These are phyloP conservation scores for Fusarium hostae DNA, from an alignment of 2,329 filamentous ascomycete genomes.

Conservation along the genomic window DNA sequence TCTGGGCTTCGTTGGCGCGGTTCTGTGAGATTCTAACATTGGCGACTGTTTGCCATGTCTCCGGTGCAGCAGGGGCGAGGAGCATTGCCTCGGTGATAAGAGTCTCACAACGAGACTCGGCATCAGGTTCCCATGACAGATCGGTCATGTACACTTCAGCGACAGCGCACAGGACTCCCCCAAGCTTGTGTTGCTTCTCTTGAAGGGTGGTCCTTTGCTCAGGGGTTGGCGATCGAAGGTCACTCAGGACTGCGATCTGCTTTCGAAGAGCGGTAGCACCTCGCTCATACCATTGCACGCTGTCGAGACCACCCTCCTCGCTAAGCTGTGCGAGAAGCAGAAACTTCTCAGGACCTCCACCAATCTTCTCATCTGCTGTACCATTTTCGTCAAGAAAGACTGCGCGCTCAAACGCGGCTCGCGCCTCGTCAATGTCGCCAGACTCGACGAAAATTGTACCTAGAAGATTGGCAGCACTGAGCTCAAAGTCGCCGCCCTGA, in stretches of 20 bases:
- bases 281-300: slow-evolving; percentile 73
- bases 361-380: slow-evolving; percentile 72
- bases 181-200: slow-evolving; percentile 82
- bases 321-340: slow-evolving; percentile 93
- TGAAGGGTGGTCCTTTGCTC: slow-evolving; percentile 60
- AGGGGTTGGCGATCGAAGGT: slow-evolving; percentile 51
- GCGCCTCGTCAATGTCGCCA: slow-evolving; percentile 81
- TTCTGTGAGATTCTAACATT: slow-evolving; percentile 92
- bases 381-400: slow-evolving; percentile 83
- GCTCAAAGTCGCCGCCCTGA: slow-evolving; percentile 60
- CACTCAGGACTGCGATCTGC: slow-evolving; percentile 74
- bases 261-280: slow-evolving; percentile 78
- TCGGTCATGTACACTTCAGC: slow-evolving; percentile 99
- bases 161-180: slow-evolving; percentile 92
- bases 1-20: slow-evolving; percentile 79
- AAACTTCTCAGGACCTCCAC: slow-evolving; percentile 93
- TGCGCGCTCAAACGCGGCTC: slow-evolving; percentile 77
- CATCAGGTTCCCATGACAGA: slow-evolving; percentile 90
- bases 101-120: slow-evolving; percentile 86
- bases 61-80: slow-evolving; percentile 81
- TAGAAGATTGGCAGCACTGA: slow-evolving; percentile 78
- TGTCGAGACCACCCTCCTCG: slow-evolving; percentile 73
- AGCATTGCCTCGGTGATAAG: slow-evolving; percentile 91
- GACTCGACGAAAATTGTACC: slow-evolving; percentile 86
- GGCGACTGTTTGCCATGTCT: slow-evolving; percentile 95